Conservation (phyloP, 1,284 basidiomycete species). For the Microstroma glucosiphilum region DNA sequence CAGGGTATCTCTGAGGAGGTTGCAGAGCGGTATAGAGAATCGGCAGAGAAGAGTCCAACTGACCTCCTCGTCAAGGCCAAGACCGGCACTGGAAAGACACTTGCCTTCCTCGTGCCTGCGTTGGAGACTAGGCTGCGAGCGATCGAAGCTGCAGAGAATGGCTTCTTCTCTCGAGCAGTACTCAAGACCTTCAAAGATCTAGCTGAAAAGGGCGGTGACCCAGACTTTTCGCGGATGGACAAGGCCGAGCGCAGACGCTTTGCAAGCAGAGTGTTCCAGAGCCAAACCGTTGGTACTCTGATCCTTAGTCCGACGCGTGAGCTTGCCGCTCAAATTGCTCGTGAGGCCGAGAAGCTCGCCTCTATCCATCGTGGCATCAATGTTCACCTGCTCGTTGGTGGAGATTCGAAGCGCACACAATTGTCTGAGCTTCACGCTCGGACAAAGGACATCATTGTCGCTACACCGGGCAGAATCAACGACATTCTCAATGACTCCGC, state of each 20-base stretch:
- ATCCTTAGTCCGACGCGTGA: conserved; percentile 92
- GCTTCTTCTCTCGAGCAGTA: conserved; percentile 15
- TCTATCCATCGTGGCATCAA: conserved; percentile 56
- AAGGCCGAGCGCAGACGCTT: conserved; percentile 24
- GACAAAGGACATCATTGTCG: conserved; percentile 78
- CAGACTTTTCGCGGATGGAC: conserved; percentile 27
- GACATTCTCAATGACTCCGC: conserved; percentile 62
- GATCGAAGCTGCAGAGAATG: conserved; percentile 28
- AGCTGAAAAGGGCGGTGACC: conserved; percentile 41
- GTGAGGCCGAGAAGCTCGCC: conserved; percentile 70
- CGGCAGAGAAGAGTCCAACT: too few species aligned
- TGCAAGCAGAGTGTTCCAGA: conserved; percentile 26
- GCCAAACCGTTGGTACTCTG: conserved; percentile 63
- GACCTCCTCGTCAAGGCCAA: conserved; percentile 51
- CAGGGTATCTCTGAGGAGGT: too few species aligned
- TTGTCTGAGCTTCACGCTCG: conserved; percentile 63
- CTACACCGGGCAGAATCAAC: conserved; percentile 81
- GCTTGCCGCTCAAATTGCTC: conserved; percentile 85
- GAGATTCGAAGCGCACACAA: conserved; percentile 64
- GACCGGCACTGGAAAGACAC: conserved; percentile 50
- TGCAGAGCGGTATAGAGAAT: too few species aligned
- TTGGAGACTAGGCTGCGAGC: conserved; percentile 46
- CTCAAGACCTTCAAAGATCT: conserved; percentile 27
- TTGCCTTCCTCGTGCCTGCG: conserved; percentile 50
- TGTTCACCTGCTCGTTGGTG: conserved; percentile 76